A percentile compares a stretch with the other conserved stretches of the same genome.
phyloP scores from a whole-genome alignment of 2,329 filamentous ascomycete genomes.

The Pyricularia pennisetigena region DNA sequence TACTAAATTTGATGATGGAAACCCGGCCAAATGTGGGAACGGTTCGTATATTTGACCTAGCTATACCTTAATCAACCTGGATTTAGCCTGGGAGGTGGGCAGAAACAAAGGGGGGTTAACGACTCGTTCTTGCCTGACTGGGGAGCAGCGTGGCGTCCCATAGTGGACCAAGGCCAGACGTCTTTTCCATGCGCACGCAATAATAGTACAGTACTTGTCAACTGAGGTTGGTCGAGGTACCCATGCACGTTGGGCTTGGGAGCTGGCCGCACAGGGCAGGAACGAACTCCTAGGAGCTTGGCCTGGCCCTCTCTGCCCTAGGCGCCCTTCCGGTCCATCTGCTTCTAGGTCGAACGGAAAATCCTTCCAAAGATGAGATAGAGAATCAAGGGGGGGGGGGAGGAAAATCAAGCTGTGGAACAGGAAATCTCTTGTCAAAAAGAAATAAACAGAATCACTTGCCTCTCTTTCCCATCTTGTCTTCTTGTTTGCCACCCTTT shows the following conservation, averaged over 20 bases:
- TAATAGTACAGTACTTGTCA: background rate
- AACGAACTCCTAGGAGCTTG: background rate
- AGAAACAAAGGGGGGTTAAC: background rate
- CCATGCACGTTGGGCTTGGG: background rate
- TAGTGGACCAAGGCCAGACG: background rate
- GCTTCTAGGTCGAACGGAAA: background rate
- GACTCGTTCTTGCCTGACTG: background rate
- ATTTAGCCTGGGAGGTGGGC: background rate
- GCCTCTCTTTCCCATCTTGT: background rate
- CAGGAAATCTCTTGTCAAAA: background rate
- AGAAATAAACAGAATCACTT: background rate
- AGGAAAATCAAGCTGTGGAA: background rate
- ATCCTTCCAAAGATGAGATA: background rate
- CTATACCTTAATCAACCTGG: background rate
- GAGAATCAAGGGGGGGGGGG: background rate
- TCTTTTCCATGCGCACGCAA: background rate
- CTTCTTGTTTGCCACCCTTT: background rate
- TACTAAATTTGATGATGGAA: slow-evolving; percentile 1
- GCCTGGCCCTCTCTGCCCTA: background rate
- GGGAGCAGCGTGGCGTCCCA: background rate
- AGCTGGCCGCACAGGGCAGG: background rate
- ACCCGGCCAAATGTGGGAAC: background rate
- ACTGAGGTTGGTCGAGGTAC: background rate
- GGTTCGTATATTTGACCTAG: background rate
- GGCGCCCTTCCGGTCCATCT: background rate